These are phyloP conservation scores for Alternaria conjuncta DNA, from an alignment of 2,329 filamentous ascomycete genomes.

Conservation along the genomic window DNA sequence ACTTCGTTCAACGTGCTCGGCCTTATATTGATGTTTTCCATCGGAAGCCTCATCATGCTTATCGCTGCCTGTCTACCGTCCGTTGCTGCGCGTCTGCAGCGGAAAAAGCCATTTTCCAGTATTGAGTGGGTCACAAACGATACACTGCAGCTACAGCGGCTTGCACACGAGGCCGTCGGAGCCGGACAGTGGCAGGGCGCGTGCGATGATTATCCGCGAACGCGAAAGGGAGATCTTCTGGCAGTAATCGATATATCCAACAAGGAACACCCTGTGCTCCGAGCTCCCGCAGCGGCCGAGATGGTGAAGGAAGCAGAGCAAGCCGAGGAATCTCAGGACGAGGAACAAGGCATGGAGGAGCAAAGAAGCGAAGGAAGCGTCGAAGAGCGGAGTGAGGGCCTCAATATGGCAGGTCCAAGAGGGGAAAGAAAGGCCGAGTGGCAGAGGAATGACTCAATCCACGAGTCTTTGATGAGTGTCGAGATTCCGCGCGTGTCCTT, in stretches of 20 bases:
- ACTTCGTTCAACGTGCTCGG: constrained; percentile 31
- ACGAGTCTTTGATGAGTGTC: background rate
- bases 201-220: constrained; percentile 4
- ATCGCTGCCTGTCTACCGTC: background rate
- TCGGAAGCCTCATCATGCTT: constrained; percentile 26
- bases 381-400: background rate
- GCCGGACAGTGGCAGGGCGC: constrained; percentile 10
- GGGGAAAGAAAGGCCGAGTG: background rate
- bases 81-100: background rate
- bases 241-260: constrained; percentile 4
- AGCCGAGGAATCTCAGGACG: background rate
- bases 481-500: background rate
- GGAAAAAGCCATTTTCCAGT: constrained; percentile 3
- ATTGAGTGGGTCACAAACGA: constrained; percentile 20
- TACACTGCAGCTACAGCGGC: constrained; percentile 29
- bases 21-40: constrained; percentile 16
- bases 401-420: background rate
- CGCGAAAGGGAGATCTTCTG: constrained; percentile 5
- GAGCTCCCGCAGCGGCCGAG: background rate
- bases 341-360: background rate
- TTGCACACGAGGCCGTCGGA: constrained; percentile 27
- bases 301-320: background rate
- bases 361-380: background rate
- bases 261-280: background rate
- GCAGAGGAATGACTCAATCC: background rate